These are phyloP conservation scores for Stentor coeruleus DNA, from an alignment of 73 alveolate species.

Conservation along the genomic window DNA sequence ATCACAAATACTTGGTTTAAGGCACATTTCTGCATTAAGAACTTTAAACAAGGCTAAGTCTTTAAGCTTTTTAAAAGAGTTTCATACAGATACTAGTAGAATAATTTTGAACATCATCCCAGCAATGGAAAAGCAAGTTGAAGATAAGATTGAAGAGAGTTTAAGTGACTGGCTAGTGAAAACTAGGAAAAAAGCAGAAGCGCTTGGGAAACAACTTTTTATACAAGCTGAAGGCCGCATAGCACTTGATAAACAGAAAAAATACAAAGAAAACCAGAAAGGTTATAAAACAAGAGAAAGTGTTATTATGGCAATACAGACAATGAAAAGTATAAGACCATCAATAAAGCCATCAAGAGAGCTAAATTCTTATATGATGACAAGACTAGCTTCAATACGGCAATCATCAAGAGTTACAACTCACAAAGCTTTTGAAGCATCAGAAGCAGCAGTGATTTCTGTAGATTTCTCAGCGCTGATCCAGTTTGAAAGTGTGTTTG, in stretches of 20 bases:
- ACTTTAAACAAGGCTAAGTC: background rate
- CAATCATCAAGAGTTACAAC: background rate
- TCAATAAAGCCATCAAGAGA: conserved; percentile 20
- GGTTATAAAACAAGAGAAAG: background rate
- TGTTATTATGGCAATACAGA: background rate
- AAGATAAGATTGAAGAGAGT: background rate
- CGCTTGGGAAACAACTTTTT: conserved; percentile 14
- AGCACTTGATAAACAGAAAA: conserved; percentile 10
- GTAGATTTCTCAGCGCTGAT: background rate
- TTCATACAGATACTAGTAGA: background rate
- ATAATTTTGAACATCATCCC: background rate
- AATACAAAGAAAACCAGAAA: background rate
- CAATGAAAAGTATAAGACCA: conserved; percentile 2
- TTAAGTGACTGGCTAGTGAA: conserved; percentile 2
- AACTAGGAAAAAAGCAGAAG: conserved; percentile 21
- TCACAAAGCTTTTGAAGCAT: background rate
- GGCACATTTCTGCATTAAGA: conserved; percentile 16
- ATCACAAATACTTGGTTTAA: background rate
- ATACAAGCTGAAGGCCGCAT: background rate
- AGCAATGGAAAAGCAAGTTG: background rate
- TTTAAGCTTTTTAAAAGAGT: background rate
- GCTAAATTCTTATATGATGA: conserved; percentile 1
- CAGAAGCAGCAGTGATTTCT: background rate
- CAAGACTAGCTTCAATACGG: background rate
- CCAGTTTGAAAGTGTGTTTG: conserved; percentile 7